A percentile compares a stretch with the other conserved stretches of the same genome.
Evolutionary conservation across 1,284 basidiomycete genomes (phyloP).

Genomic region (Irpex rosettiformis): DNA sequence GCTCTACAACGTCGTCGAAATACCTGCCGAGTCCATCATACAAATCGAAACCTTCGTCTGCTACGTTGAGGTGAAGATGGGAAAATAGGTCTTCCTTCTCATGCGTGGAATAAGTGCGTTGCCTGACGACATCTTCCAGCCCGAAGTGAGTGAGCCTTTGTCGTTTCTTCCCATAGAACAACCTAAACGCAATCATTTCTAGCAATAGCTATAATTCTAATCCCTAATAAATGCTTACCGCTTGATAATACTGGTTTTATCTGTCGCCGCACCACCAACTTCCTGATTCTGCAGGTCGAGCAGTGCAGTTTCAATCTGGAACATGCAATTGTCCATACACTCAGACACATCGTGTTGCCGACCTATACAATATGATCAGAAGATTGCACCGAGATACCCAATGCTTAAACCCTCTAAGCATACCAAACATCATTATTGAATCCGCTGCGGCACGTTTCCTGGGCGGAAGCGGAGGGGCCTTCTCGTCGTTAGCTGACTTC

Average conservation of each 20-base stretch:
- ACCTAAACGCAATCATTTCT: slow-evolving; percentile 36
- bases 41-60: slow-evolving; percentile 82
- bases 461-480: slow-evolving; percentile 60
- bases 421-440: slow-evolving; percentile 89
- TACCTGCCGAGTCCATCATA: slow-evolving; percentile 94
- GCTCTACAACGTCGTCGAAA: slow-evolving; percentile 89
- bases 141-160: slow-evolving; percentile 68
- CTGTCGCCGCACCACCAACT: slow-evolving; percentile 44
- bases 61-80: slow-evolving; percentile 91
- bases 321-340: slow-evolving; percentile 99
- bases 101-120: slow-evolving; percentile 58
- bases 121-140: slow-evolving; percentile 36
- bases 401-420: not conserved
- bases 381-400: not conserved
- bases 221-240: slow-evolving; percentile 43
- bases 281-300: slow-evolving; percentile 77
- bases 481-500: slow-evolving; percentile 24
- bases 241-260: slow-evolving; percentile 77
- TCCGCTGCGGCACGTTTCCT: slow-evolving; percentile 55
- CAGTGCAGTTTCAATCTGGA: slow-evolving; percentile 94
- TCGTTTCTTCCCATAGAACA: slow-evolving; percentile 83
- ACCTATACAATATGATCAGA: slow-evolving; percentile 43
- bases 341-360: slow-evolving; percentile 98
- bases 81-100: slow-evolving; percentile 92
- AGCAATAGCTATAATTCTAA: not conserved